Evolutionary conservation across 129 eudicot genomes (phyloP).

Genomic region (Artemisia tridentata): DNA sequence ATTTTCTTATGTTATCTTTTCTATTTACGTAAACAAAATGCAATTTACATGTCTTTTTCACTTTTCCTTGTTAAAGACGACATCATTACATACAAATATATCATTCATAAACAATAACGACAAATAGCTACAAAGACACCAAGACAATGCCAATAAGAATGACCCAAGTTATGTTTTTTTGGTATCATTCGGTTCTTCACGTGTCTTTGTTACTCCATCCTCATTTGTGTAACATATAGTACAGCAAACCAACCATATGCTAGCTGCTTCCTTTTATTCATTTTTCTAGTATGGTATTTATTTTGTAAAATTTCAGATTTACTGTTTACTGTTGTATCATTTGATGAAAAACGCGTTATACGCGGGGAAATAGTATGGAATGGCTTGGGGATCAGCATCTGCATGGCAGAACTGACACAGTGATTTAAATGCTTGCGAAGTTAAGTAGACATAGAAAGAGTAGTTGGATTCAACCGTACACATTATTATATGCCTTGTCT

Average conservation of each 20-base stretch:
- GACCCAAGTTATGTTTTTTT: not conserved
- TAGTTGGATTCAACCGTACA: slow-evolving; percentile 13
- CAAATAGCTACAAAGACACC: not conserved
- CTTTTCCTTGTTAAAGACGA: not conserved
- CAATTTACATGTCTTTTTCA: slow-evolving; percentile 10
- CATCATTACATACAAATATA: not conserved
- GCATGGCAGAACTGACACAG: not conserved
- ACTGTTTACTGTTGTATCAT: not conserved
- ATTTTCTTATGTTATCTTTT: not conserved
- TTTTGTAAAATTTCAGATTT: no score
- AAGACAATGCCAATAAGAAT: slow-evolving; percentile 1
- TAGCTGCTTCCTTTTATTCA: no score
- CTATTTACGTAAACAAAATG: not conserved
- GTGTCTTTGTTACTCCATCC: slow-evolving; percentile 7
- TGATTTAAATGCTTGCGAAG: not conserved
- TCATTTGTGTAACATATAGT: not conserved
- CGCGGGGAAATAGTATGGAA: not conserved
- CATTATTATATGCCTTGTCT: slow-evolving; percentile 11
- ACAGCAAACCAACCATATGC: no score
- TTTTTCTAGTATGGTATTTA: no score
- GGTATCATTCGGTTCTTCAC: slow-evolving; percentile 11
- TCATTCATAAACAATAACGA: not conserved
- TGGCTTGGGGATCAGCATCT: slow-evolving; percentile 4
- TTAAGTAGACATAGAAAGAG: not conserved
- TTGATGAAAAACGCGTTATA: not conserved